Evolutionary conservation across 768 basidiomycete genomes (phyloP).

Genomic region (Suillus alpinus): DNA sequence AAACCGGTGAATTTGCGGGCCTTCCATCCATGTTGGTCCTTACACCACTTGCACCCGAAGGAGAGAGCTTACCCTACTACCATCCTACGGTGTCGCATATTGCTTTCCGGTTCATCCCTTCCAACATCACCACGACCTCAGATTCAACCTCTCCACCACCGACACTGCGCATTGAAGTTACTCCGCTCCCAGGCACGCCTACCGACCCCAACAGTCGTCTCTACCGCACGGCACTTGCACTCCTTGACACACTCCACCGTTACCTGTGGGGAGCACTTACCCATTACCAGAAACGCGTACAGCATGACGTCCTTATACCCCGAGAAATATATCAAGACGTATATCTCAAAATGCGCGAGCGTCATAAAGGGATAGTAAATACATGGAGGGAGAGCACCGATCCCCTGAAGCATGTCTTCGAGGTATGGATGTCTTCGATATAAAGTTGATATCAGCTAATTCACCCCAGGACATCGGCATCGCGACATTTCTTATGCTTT

Average conservation of each 20-base stretch:
- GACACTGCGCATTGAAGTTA: constrained; percentile 54
- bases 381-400: constrained; percentile 83
- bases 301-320: constrained; percentile 76
- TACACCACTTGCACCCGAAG: constrained; percentile 51
- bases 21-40: constrained; percentile 46
- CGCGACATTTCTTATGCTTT: constrained; percentile 85
- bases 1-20: constrained; percentile 18
- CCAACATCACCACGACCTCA: constrained; percentile 22
- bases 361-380: constrained; percentile 72
- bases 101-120: constrained; percentile 70
- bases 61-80: constrained; percentile 73
- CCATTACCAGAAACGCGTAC: constrained; percentile 82
- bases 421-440: constrained; percentile 44
- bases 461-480: constrained; percentile 82
- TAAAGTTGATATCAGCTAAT: background rate
- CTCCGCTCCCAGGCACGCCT: constrained; percentile 46
- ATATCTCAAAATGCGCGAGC: constrained; percentile 82
- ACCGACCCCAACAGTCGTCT: constrained; percentile 59
- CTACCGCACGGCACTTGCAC: constrained; percentile 75
- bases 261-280: constrained; percentile 84
- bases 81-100: constrained; percentile 81
- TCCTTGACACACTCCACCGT: constrained; percentile 82
- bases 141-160: constrained; percentile 14
- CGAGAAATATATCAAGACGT: constrained; percentile 85
- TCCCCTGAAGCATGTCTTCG: constrained; percentile 87